Percentiles rank a stretch among this genome's conserved stretches.
Conservation (phyloP, 2,329 filamentous ascomycete genomes). For the Arthrobotrys iridis region DNA sequence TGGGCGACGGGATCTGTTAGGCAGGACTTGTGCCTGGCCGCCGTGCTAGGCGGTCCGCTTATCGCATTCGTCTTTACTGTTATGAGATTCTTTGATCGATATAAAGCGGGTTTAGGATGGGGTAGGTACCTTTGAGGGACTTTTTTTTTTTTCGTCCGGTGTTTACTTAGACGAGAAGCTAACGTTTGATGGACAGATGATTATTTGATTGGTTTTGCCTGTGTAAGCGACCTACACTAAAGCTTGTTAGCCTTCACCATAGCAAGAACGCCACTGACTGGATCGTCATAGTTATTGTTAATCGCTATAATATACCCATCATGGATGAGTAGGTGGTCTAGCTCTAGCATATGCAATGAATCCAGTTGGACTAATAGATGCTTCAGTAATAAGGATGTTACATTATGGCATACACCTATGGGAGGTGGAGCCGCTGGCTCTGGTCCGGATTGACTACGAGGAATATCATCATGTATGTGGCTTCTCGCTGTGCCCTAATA, state of each 20-base stretch:
- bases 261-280: background rate
- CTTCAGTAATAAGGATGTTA: constrained; percentile 47
- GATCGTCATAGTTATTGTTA: constrained; percentile 10
- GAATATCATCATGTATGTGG: constrained; percentile 46
- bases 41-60: constrained; percentile 38
- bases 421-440: constrained; percentile 43
- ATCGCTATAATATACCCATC: constrained; percentile 52
- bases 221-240: background rate
- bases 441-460: constrained; percentile 38
- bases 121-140: constrained; percentile 21
- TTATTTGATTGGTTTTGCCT: constrained; percentile 38
- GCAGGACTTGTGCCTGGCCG: constrained; percentile 49
- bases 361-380: constrained; percentile 28
- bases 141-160: too few relatives aligned
- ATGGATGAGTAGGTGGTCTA: constrained; percentile 39
- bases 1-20: constrained; percentile 45
- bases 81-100: constrained; percentile 42
- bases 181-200: constrained; percentile 26
- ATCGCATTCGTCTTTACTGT: constrained; percentile 45
- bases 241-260: background rate
- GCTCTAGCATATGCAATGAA: too few relatives aligned
- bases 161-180: background rate
- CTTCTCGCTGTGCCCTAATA: background rate
- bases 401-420: constrained; percentile 52
- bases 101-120: constrained; percentile 45